Evolutionary conservation across 1,284 basidiomycete genomes (phyloP), one percentile per base, ranked within the genome.

Genomic region (Leccinum fallax): DNA sequence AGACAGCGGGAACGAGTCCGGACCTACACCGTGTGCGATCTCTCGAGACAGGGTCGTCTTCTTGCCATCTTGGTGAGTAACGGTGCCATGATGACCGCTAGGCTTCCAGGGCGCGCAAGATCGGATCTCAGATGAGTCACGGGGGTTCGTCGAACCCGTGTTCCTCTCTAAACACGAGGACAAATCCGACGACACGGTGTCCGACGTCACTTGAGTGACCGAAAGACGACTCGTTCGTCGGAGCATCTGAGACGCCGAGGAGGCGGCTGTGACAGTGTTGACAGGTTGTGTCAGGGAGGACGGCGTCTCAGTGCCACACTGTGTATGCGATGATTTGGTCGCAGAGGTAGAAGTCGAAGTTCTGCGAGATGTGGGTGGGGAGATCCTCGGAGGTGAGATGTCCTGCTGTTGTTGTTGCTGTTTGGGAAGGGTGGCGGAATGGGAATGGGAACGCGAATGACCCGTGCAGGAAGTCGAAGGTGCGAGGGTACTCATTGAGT

Each of bases 401-500:
- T 64, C 65, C 55, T 57, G 46, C 19, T 46, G 43, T 19, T 48
- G 46, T 21, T 48, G 46, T 19, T 48, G 46, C 46, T 48, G 46
- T 19, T 51, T 51, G 26, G 26, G 24, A 51, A 28, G 26, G 9
- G 26, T 66, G 55, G 53, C 21, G 40, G 64, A 55, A 52, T 62
- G 55, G 19, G 32, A 66, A 34, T 65, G 63, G 24, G 72, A 69
- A 57, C 63, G 67, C 32, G 71, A 72, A 9, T 62, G 66, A 8
- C 67, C 72, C 1, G 66, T 74, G 32, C 61, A 71, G 19, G 71
- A 73, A 40, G 63, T 65, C 11, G 72, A 69, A 2, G 66, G 66
- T 16, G 71, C 61, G 26, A 76, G 66, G 2, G 72, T 76, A 26
- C 67, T 70, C 40, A 65, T 66, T 2, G 72, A 76, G 58, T 63